Percentiles rank a stretch among this genome's conserved stretches.
phyloP scores from a whole-genome alignment of 768 basidiomycete genomes.

The Mycena capillaripes region DNA sequence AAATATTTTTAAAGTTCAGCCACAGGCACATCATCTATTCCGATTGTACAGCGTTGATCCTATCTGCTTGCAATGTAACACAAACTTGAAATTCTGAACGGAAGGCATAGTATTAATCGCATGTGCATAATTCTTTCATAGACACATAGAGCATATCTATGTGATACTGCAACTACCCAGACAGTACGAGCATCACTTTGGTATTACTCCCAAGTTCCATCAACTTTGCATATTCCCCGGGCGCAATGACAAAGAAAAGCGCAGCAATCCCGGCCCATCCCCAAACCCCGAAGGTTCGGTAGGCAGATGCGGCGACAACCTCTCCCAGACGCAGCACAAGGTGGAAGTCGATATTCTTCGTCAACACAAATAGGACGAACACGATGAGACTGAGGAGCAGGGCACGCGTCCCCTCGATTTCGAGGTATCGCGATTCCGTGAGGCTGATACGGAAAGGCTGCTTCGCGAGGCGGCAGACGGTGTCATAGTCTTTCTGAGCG shows the following conservation, averaged over 20 bases:
- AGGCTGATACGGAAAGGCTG: neutral
- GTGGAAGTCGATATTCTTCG: neutral
- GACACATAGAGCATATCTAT: neutral
- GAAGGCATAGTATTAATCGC: neutral
- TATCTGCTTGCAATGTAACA: too few relatives aligned
- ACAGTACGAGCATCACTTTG: conserved; percentile 7
- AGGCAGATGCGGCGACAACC: neutral
- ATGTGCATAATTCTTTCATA: neutral
- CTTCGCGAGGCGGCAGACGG: neutral
- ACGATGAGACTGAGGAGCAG: neutral
- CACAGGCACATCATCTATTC: too few relatives aligned
- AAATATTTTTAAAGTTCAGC: too few relatives aligned
- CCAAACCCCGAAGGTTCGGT: neutral
- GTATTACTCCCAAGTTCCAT: neutral
- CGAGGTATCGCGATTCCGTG: neutral
- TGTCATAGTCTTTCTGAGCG: neutral
- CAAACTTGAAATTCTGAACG: too few relatives aligned
- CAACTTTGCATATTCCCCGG: neutral
- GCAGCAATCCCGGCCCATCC: neutral
- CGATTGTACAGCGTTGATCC: too few relatives aligned
- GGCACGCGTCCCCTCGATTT: neutral
- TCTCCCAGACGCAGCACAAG: neutral
- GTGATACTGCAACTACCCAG: neutral
- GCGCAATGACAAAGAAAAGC: neutral
- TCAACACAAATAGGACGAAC: neutral